Evolutionary conservation across 306 rosid species (phyloP), one percentile per base, ranked within the genome.

Genomic region (Cyclanthera cordifolia): DNA sequence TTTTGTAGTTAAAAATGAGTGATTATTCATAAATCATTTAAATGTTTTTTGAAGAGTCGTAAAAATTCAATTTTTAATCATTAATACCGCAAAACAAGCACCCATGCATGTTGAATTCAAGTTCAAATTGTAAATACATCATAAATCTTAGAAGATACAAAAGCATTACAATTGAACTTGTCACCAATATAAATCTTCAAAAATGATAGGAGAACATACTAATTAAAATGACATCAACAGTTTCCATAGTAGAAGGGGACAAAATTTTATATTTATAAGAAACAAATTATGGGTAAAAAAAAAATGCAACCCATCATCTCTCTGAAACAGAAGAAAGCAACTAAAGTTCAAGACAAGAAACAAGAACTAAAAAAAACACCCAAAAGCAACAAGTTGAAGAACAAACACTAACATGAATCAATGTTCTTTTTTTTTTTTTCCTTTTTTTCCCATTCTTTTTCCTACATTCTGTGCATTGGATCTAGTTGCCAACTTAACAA

Each of bases 281-380:
- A 59, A 59, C 47, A n/a, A 32, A 34, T 8, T 59, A 59, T 9
- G 15, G 67, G 32, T 1, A 8, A 59, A 34, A n/a, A 8, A 59
- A 4, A 12, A 20, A 19, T 51, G 39, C 17, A 39, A 39, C 51
- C 11, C 28, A 5, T 59, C 8, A 15, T 8, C 0, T 32, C 67
- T n/a, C 47, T 32, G 24, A 24, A n/a, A 54, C 3, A 24, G 9
- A 11, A 54, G 37, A 28, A 54, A 24, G 37, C 17, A 30, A 57
- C 67, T 34, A 52, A 41, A 34, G 53, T 43, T 64, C 45, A 51
- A 64, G 53, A 64, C 69, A 63, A 39, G 69, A 63, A 19, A 3
- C 6, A 32, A 32, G n/a, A n/a, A n/a, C n/a, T n/a, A 32, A 32
- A n/a, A 60, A 17, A 37, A 39, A 19, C 41, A 41, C 27, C 37